Conservation (phyloP, 352 stramenopile genomes). For the Phytopythium delawarense region DNA sequence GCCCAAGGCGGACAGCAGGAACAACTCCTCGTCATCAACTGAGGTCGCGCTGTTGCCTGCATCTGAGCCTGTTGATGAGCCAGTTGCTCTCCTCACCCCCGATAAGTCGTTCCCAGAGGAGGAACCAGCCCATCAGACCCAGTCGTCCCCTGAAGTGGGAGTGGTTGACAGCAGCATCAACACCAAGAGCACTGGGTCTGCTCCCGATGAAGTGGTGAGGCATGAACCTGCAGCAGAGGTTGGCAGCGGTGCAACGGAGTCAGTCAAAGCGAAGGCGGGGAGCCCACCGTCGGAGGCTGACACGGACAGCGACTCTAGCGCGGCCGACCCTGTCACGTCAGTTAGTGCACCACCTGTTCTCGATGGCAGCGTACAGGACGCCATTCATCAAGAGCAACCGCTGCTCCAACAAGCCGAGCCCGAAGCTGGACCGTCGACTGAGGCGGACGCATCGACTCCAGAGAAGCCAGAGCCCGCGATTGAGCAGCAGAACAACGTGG, state of each 20-base stretch:
- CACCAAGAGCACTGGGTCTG: neutral
- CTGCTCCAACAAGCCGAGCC: neutral
- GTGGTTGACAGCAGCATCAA: no score
- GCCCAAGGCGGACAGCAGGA: neutral
- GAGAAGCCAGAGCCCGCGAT: neutral
- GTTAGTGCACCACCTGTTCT: neutral
- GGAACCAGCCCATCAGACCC: neutral
- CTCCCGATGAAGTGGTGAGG: neutral
- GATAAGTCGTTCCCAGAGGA: neutral
- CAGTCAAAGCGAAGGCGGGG: neutral
- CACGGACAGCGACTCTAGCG: constrained; percentile 1
- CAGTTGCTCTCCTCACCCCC: neutral
- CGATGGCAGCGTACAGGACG: neutral
- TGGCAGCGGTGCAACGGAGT: neutral
- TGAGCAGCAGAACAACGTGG: neutral
- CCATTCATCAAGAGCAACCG: neutral
- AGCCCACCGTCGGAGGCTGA: neutral
- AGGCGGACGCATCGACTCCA: neutral
- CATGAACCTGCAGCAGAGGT: neutral
- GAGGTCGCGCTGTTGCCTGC: neutral
- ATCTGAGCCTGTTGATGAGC: neutral
- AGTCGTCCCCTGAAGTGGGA: neutral
- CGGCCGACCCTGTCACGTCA: neutral
- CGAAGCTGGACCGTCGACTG: neutral
- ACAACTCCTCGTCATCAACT: no score